Percentiles rank a stretch among this genome's conserved stretches.
These are phyloP conservation scores for Carex parvula DNA, from an alignment of 176 grass and related monocot genomes.

Conservation along the genomic window DNA sequence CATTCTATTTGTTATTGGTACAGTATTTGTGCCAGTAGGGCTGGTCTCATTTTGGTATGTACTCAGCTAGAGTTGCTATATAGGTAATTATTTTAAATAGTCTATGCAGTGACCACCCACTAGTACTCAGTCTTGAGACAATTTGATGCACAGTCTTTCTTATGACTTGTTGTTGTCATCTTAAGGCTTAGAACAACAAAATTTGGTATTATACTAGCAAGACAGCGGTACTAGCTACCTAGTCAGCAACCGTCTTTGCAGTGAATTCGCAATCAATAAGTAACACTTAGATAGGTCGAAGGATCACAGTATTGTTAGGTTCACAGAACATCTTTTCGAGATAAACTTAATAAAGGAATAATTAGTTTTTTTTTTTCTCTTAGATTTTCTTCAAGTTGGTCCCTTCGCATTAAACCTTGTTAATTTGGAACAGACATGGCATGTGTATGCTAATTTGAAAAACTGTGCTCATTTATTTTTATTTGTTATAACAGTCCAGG, in stretches of 20 bases:
- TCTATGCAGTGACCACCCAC: too few relatives aligned
- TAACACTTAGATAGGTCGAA: too few relatives aligned
- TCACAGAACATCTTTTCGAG: neutral
- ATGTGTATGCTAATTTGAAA: neutral
- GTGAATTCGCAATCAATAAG: neutral
- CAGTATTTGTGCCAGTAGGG: neutral
- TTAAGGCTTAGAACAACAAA: neutral
- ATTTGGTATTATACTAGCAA: neutral
- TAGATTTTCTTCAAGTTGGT: neutral
- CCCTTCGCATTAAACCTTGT: neutral
- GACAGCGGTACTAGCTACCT: neutral
- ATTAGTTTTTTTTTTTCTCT: neutral
- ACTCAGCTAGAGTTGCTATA: neutral
- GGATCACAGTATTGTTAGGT: too few relatives aligned
- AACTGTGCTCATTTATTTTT: neutral
- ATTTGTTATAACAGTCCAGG: neutral
- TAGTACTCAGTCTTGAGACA: neutral
- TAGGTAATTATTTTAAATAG: neutral
- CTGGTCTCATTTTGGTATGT: neutral
- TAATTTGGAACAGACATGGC: neutral
- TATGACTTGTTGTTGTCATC: neutral
- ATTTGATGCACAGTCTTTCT: neutral
- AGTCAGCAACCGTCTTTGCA: neutral
- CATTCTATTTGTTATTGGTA: neutral
- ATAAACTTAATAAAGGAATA: neutral